Conservation (phyloP, 2,329 filamentous ascomycete species). For the Diaporthe sp. region DNA sequence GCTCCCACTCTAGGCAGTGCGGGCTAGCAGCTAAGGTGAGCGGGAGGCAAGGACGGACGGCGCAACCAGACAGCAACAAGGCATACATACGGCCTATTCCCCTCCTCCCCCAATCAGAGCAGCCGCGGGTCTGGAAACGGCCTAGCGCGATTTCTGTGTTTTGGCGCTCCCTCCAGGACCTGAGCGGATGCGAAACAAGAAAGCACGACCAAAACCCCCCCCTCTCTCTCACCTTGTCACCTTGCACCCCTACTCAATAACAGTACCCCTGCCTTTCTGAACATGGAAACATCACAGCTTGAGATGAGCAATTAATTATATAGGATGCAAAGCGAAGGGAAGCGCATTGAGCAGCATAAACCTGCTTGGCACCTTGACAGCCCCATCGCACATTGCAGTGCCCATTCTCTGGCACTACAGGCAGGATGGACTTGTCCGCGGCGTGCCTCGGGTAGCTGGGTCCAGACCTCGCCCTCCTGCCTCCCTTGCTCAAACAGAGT, state of each 20-base stretch:
- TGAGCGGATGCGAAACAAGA: constrained; percentile 29
- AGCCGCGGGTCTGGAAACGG: constrained; percentile 6
- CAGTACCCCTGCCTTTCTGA: neutral
- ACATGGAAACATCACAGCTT: neutral
- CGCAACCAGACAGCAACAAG: constrained; percentile 23
- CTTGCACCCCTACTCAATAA: neutral
- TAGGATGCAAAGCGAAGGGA: neutral
- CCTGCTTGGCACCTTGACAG: neutral
- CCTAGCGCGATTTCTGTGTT: constrained; percentile 34
- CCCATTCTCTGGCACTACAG: neutral
- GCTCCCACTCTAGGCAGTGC: constrained; percentile 25
- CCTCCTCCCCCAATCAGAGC: constrained; percentile 32
- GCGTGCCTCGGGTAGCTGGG: constrained; percentile 9
- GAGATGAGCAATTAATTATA: neutral
- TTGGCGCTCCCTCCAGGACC: constrained; percentile 23
- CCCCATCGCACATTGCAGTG: neutral
- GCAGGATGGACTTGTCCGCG: neutral
- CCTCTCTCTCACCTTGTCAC: neutral
- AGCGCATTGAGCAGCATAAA: neutral
- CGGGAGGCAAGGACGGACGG: constrained; percentile 23
- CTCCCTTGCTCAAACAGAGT: constrained; percentile 11
- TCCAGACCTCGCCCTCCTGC: neutral
- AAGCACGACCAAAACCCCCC: neutral
- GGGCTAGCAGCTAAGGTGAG: constrained; percentile 25
- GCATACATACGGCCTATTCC: neutral